Evolutionary conservation across 805 yeast genomes (phyloP).

Genomic region (Saccharomyces paradoxus): DNA sequence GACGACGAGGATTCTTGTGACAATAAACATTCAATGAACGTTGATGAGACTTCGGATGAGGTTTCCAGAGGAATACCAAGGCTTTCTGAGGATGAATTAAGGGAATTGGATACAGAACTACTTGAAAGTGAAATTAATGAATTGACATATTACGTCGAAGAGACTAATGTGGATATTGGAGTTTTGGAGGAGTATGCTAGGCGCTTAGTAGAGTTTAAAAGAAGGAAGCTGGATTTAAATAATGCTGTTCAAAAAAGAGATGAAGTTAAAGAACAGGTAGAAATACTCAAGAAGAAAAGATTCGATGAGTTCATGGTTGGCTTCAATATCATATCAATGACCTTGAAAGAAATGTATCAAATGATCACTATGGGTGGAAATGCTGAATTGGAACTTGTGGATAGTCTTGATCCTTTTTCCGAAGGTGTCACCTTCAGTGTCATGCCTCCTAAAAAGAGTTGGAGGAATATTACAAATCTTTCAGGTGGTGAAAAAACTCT

Average conservation of each 20-base stretch:
- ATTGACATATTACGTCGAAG: slow-evolving; percentile 48
- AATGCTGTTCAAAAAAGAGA: slow-evolving; percentile 62
- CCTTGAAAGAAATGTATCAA: slow-evolving; percentile 93
- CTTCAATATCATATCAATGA: slow-evolving; percentile 73
- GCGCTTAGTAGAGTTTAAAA: slow-evolving; percentile 54
- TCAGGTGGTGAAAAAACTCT: slow-evolving; percentile 98
- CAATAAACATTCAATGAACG: slow-evolving; percentile 11
- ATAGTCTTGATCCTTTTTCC: slow-evolving; percentile 92
- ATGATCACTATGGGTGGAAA: slow-evolving; percentile 99
- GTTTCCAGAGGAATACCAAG: slow-evolving; percentile 31
- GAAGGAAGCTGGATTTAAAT: slow-evolving; percentile 59
- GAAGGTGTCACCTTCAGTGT: slow-evolving; percentile 95
- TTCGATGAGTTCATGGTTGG: slow-evolving; percentile 91
- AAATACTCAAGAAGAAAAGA: slow-evolving; percentile 62
- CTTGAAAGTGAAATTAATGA: slow-evolving; percentile 45
- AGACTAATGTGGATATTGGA: slow-evolving; percentile 60
- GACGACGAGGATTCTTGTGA: slow-evolving; percentile 4
- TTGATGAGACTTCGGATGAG: slow-evolving; percentile 26
- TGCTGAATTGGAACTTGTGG: slow-evolving; percentile 93
- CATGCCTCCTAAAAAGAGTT: slow-evolving; percentile 97
- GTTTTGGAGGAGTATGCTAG: slow-evolving; percentile 68
- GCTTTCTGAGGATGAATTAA: slow-evolving; percentile 45
- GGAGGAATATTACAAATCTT: slow-evolving; percentile 90
- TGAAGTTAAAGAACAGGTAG: slow-evolving; percentile 48
- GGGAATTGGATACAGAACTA: slow-evolving; percentile 38